phyloP scores from a whole-genome alignment of 2,329 filamentous ascomycete species.

The Leptographium flavum region DNA sequence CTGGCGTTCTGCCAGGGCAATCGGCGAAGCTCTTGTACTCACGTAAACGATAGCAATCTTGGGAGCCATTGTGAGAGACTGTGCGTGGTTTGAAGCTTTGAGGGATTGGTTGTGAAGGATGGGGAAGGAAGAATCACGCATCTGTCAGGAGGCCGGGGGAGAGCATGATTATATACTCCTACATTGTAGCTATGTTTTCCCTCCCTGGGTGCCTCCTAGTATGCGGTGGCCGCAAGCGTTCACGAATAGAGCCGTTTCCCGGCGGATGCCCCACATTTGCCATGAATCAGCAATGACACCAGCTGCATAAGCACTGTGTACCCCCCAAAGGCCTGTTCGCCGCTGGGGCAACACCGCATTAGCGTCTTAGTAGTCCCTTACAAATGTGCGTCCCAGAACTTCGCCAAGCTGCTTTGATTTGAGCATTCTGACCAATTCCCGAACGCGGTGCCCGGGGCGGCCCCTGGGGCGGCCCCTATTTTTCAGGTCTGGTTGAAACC shows the following conservation, averaged over 20 bases:
- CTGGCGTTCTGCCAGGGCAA: not conserved
- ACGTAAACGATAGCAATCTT: conserved; percentile 87
- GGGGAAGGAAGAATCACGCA: not conserved
- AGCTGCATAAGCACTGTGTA: not conserved
- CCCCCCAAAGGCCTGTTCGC: not conserved
- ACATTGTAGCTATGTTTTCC: too few species aligned
- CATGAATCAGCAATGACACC: conserved; percentile 9
- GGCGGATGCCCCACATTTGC: not conserved
- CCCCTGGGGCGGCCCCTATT: too few species aligned
- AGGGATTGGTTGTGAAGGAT: not conserved
- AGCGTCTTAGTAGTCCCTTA: conserved; percentile 6
- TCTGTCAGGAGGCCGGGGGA: not conserved
- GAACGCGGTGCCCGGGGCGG: too few species aligned
- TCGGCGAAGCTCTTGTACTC: conserved; percentile 22
- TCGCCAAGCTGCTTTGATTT: too few species aligned
- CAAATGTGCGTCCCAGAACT: too few species aligned
- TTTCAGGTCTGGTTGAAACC: too few species aligned
- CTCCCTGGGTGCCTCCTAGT: too few species aligned
- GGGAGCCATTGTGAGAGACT: conserved; percentile 56
- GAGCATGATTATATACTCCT: too few species aligned
- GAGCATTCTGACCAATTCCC: too few species aligned
- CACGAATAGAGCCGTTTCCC: not conserved
- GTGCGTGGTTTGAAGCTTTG: conserved; percentile 2
- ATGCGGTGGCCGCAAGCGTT: not conserved
- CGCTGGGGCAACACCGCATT: not conserved